phyloP scores from a whole-genome alignment of 2,329 filamentous ascomycete species.

The Leptosphaerulina australis region DNA sequence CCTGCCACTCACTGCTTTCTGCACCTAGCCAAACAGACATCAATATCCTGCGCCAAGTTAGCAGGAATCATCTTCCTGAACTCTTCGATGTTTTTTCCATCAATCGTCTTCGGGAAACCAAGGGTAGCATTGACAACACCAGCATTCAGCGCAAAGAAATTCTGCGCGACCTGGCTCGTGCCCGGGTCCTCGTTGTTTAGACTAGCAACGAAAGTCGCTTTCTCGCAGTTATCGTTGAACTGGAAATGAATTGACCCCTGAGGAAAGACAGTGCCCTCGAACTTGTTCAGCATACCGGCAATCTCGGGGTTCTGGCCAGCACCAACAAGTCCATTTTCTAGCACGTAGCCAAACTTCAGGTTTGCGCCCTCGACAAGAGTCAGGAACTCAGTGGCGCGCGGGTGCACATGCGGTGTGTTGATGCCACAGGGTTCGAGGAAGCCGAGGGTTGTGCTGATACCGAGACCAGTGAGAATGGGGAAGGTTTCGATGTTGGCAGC shows the following conservation, averaged over 20 bases:
- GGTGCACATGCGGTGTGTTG: conserved; percentile 57
- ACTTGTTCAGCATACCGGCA: conserved; percentile 48
- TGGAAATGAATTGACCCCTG: conserved; percentile 57
- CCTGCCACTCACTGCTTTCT: conserved; percentile 12
- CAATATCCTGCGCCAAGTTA: conserved; percentile 60
- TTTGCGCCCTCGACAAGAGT: conserved; percentile 51
- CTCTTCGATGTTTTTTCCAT: conserved; percentile 45
- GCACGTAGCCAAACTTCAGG: conserved; percentile 54
- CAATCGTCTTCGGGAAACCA: conserved; percentile 43
- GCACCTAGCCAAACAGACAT: conserved; percentile 61
- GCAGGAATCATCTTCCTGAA: conserved; percentile 51
- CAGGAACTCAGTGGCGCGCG: conserved; percentile 56
- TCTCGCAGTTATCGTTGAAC: conserved; percentile 55
- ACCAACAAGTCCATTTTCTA: conserved; percentile 53
- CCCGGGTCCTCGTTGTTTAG: conserved; percentile 55
- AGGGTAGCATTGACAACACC: conserved; percentile 48
- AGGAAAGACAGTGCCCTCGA: conserved; percentile 57
- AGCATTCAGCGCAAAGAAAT: conserved; percentile 50
- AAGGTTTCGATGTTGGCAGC: conserved; percentile 49
- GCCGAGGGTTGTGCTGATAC: conserved; percentile 47
- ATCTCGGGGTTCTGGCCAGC: conserved; percentile 47
- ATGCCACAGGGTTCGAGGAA: conserved; percentile 55
- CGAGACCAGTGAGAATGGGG: conserved; percentile 49
- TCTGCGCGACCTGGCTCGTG: conserved; percentile 51
- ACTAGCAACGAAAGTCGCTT: conserved; percentile 52